A percentile compares a stretch with the other conserved stretches of the same genome.
phyloP scores from a whole-genome alignment of 129 eudicot genomes.

The Artemisia annua region DNA sequence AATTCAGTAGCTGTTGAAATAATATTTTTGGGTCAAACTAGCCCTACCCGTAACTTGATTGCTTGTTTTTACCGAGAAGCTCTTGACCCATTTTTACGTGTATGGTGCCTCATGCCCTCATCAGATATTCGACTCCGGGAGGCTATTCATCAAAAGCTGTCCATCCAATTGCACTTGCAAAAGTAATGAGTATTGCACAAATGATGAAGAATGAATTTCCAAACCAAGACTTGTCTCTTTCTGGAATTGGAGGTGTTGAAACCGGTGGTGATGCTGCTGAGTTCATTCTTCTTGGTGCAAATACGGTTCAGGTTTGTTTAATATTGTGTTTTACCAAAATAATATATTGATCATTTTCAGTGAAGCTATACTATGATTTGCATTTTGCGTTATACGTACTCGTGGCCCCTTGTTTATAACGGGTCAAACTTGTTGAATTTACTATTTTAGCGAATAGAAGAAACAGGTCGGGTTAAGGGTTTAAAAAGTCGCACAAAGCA shows the following conservation, averaged over 20 bases:
- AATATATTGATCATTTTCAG: neutral
- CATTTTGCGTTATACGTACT: neutral
- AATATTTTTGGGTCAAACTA: no score
- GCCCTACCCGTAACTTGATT: no score
- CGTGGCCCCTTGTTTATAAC: neutral
- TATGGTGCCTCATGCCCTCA: slow-evolving; percentile 30
- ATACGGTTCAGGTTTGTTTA: slow-evolving; percentile 86
- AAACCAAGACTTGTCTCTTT: slow-evolving; percentile 66
- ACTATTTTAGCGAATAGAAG: neutral
- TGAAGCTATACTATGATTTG: neutral
- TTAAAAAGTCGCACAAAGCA: neutral
- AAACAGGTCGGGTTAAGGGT: neutral
- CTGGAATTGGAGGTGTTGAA: slow-evolving; percentile 97
- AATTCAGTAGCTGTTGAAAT: no score
- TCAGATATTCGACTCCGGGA: slow-evolving; percentile 98
- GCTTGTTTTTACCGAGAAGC: neutral
- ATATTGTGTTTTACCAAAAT: neutral
- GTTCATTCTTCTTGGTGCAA: slow-evolving; percentile 95
- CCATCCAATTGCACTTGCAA: slow-evolving; percentile 98
- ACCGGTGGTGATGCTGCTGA: slow-evolving; percentile 97
- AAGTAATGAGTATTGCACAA: slow-evolving; percentile 93
- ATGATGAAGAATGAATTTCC: slow-evolving; percentile 88
- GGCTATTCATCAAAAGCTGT: slow-evolving; percentile 97
- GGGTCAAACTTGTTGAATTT: neutral
- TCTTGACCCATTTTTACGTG: neutral